These are phyloP conservation scores for Euphorbia peplus DNA, from an alignment of 345 rosid genomes.

Conservation along the genomic window DNA sequence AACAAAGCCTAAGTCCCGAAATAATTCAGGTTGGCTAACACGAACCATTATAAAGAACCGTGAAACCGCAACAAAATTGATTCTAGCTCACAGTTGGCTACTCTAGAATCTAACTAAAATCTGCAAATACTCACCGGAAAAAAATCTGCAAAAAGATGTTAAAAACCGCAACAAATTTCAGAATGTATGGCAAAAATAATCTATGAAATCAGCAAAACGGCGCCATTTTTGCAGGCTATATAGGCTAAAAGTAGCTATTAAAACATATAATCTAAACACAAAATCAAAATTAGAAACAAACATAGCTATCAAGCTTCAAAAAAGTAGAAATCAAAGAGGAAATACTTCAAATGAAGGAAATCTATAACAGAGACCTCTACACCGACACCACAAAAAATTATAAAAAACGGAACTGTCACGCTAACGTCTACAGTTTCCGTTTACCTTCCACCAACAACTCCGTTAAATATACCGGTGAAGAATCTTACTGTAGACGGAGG, in stretches of 20 bases:
- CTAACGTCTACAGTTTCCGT: conserved; percentile 4
- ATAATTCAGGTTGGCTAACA: too few species aligned
- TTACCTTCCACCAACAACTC: conserved; percentile 1
- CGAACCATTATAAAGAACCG: too few species aligned
- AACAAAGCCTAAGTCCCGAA: too few species aligned
- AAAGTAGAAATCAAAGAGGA: conserved; percentile 5
- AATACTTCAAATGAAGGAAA: conserved; percentile 22
- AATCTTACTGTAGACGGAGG: background rate
- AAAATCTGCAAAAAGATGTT: conserved; percentile 16
- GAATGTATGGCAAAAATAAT: background rate
- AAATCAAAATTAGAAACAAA: conserved; percentile 18
- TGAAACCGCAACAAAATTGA: too few species aligned
- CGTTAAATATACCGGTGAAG: background rate
- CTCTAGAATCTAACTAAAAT: too few species aligned
- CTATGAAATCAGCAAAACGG: background rate
- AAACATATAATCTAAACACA: background rate
- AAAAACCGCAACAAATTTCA: conserved; percentile 9
- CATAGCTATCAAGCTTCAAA: background rate
- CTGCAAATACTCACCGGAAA: too few species aligned
- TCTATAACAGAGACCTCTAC: conserved; percentile 23
- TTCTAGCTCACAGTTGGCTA: too few species aligned
- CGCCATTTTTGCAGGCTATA: conserved; percentile 1
- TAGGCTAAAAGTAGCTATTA: background rate
- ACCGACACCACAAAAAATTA: conserved; percentile 28
- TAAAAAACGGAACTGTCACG: conserved; percentile 8